Evolutionary conservation across 306 rosid species (phyloP), one percentile per base, ranked within the genome.

Genomic region (Argentina anserina): DNA sequence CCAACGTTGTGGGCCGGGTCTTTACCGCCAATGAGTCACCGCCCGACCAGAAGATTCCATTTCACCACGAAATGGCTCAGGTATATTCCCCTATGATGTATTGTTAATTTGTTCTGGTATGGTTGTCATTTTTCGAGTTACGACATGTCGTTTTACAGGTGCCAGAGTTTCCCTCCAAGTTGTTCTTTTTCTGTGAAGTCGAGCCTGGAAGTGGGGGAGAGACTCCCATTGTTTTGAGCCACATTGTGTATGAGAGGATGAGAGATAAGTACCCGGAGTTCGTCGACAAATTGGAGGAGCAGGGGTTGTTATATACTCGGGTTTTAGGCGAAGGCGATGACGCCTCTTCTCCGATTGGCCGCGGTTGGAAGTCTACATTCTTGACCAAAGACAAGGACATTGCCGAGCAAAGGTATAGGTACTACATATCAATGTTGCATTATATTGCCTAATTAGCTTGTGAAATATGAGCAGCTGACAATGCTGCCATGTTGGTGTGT

Each of bases 321-420:
- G 87, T 94, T 55, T 79, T 91, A 63, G 95, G 92, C 3, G 88
- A 94, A 83, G 90, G 63, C 0, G 96, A 94, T 15, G 84, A 91
- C 74, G 93, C 93, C 55, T 85, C 87, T 6, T 91, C 99, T 31
- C 91, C 95, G 0, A 94, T 94, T 72, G 96, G 97, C 43, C 90
- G 96, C 37, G 99, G 99, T 25, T 94, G 97, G 99, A 88, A 88
- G 85, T 91, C 99, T 18, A 91, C 99, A 5, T 89, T 91, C 89
- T 77, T 89, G 76, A 94, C 99, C 65, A 39, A 77, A 3, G 95
- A 91, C 69, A 94, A 86, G 82, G 11, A 52, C 49, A 55, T 94
- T 18, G 97, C 99, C 15, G 87, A 87, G 73, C 81, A 94, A 79
- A 94, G 98, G 97, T 92, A n/a, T 31, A 31, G 29, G 21, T 45